A percentile compares a stretch with the other conserved stretches of the same genome.
These are phyloP conservation scores for Diplodia mutila DNA, from an alignment of 2,329 filamentous ascomycete genomes.

Conservation along the genomic window DNA sequence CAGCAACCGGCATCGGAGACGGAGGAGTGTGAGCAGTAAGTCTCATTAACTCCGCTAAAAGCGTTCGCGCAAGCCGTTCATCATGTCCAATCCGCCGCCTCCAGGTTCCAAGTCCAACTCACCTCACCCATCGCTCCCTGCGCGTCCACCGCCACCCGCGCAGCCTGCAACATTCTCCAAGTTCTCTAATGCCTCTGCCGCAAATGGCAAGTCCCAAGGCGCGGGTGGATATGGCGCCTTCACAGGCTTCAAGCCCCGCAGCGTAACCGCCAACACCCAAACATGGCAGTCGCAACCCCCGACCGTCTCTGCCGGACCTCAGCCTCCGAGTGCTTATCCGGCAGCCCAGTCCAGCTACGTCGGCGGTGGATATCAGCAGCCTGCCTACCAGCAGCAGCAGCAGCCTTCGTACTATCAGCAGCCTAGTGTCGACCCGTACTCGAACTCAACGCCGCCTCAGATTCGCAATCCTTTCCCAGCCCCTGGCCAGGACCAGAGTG, in stretches of 20 bases:
- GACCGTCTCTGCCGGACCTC: conserved; percentile 35
- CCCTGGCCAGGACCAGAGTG: conserved; percentile 52
- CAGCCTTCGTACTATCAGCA: conserved; percentile 52
- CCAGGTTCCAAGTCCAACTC: conserved; percentile 59
- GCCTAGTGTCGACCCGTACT: conserved; percentile 50
- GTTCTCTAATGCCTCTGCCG: conserved; percentile 49
- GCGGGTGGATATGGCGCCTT: conserved; percentile 49
- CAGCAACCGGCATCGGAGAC: conserved; percentile 26
- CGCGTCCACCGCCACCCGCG: conserved; percentile 70
- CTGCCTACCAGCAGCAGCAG: conserved; percentile 45
- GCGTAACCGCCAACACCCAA: conserved; percentile 54
- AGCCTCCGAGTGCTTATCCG: conserved; percentile 40
- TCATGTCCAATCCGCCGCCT: conserved; percentile 85
- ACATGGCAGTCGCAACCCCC: conserved; percentile 40
- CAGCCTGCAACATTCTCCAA: conserved; percentile 47
- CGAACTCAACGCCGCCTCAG: conserved; percentile 60
- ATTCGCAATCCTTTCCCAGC: conserved; percentile 82
- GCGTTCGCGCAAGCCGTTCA: conserved; percentile 42
- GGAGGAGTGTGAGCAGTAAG: conserved; percentile 26
- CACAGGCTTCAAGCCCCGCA: conserved; percentile 63
- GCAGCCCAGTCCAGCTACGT: conserved; percentile 48
- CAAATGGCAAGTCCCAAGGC: conserved; percentile 45
- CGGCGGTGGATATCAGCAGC: conserved; percentile 44
- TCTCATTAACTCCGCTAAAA: conserved; percentile 25
- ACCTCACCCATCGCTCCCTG: conserved; percentile 68